These are phyloP conservation scores for Stephania yunnanensis DNA, from an alignment of 164 flowering plant genomes.

Conservation along the genomic window DNA sequence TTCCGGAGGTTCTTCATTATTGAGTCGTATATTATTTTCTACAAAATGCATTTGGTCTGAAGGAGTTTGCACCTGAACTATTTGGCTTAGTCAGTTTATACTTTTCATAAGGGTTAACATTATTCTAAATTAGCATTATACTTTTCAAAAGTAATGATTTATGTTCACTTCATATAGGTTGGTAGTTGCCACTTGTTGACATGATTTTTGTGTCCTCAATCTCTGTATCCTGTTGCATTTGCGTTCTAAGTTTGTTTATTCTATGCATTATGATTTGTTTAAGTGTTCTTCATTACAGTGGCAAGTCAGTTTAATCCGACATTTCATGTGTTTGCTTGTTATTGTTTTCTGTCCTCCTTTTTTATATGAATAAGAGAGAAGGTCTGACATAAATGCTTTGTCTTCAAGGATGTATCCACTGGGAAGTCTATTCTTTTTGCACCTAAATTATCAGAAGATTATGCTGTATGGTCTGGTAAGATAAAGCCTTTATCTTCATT, in stretches of 20 bases:
- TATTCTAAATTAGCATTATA: neutral
- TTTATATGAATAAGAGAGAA: neutral
- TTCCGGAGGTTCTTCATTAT: neutral
- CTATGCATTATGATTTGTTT: neutral
- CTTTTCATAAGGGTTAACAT: neutral
- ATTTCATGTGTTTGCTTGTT: neutral
- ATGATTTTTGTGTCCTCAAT: neutral
- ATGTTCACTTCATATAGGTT: neutral
- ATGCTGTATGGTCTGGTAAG: constrained; percentile 9
- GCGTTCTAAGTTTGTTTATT: neutral
- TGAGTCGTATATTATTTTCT: neutral
- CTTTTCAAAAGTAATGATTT: neutral
- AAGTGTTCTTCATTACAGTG: neutral
- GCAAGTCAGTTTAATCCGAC: neutral
- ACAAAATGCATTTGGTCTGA: too few species aligned
- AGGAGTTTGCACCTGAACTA: neutral
- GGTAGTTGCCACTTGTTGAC: neutral
- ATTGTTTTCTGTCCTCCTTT: neutral
- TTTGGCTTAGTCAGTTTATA: neutral
- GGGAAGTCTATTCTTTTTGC: constrained; percentile 14
- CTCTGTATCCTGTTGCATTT: neutral
- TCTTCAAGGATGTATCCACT: constrained; percentile 6
- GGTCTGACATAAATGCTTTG: neutral
- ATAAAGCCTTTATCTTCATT: constrained; percentile 12
- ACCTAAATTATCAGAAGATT: constrained; percentile 8